Evolutionary conservation across 805 yeast species (phyloP).

Genomic region (Ogataea paraovalis): DNA sequence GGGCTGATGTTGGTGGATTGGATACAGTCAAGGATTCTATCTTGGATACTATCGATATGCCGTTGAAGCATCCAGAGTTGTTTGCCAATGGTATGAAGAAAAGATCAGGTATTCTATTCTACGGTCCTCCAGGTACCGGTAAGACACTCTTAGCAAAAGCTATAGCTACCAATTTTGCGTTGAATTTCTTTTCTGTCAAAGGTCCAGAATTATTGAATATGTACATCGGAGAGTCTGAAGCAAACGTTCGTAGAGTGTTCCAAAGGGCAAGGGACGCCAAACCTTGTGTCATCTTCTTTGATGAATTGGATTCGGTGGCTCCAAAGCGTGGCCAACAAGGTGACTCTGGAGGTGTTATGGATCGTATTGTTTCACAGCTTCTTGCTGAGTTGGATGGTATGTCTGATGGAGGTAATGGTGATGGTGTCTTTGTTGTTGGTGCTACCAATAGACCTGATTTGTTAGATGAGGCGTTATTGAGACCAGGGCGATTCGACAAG

Average conservation of each 20-base stretch:
- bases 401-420: constrained; percentile 73
- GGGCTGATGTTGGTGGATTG: constrained; percentile 98
- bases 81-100: constrained; percentile 87
- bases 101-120: constrained; percentile 88
- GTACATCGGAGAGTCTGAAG: constrained; percentile 99
- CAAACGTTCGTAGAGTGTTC: constrained; percentile 91
- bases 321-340: constrained; percentile 99
- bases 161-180: constrained; percentile 90
- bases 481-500: constrained; percentile 96
- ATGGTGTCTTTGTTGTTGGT: constrained; percentile 97
- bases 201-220: constrained; percentile 96
- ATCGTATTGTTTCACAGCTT: constrained; percentile 91
- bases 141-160: constrained; percentile 95
- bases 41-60: constrained; percentile 93
- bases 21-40: constrained; percentile 89
- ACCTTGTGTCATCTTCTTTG: constrained; percentile 97
- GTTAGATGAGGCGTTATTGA: constrained; percentile 84
- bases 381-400: constrained; percentile 95
- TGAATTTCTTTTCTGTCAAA: constrained; percentile 93
- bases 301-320: constrained; percentile 96
- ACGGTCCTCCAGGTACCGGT: constrained; percentile 99
- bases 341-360: constrained; percentile 99
- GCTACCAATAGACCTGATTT: constrained; percentile 97
- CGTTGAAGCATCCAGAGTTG: constrained; percentile 86
- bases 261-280: constrained; percentile 94